Percentiles rank a stretch among this genome's conserved stretches.
phyloP scores from a whole-genome alignment of 2,329 filamentous ascomycete species.

The Colletotrichum somersetense region DNA sequence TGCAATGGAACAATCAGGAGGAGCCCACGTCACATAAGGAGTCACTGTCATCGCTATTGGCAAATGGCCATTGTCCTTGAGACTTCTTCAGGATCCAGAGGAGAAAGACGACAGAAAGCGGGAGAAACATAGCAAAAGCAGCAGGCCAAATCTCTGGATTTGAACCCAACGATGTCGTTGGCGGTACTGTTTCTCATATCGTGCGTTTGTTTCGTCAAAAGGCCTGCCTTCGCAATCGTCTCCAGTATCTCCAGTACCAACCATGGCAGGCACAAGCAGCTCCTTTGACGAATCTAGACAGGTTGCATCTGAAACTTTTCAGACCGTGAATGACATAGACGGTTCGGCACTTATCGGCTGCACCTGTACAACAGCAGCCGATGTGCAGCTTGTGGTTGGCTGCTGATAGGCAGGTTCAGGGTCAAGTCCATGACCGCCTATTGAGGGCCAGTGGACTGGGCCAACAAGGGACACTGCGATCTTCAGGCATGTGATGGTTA shows the following conservation, averaged over 20 bases:
- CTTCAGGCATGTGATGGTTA: not conserved
- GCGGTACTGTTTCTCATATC: not conserved
- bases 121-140: not conserved
- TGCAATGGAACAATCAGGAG: no score
- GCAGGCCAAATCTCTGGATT: not conserved
- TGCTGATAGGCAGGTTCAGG: not conserved
- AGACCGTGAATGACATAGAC: no score
- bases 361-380: not conserved
- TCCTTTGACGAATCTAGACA: not conserved
- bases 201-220: not conserved
- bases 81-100: not conserved
- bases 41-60: not conserved
- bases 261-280: not conserved
- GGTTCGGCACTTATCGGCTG: no score
- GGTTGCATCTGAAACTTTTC: no score
- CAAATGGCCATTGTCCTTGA: not conserved
- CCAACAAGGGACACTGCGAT: not conserved
- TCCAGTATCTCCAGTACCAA: not conserved
- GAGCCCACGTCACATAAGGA: no score
- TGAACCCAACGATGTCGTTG: not conserved
- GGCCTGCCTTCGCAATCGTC: no score
- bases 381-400: not conserved
- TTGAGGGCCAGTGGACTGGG: not conserved
- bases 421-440: not conserved
- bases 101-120: not conserved